Evolutionary conservation across 2,329 filamentous ascomycete genomes (phyloP).

Genomic region (Scedosporium aurantiacum): DNA sequence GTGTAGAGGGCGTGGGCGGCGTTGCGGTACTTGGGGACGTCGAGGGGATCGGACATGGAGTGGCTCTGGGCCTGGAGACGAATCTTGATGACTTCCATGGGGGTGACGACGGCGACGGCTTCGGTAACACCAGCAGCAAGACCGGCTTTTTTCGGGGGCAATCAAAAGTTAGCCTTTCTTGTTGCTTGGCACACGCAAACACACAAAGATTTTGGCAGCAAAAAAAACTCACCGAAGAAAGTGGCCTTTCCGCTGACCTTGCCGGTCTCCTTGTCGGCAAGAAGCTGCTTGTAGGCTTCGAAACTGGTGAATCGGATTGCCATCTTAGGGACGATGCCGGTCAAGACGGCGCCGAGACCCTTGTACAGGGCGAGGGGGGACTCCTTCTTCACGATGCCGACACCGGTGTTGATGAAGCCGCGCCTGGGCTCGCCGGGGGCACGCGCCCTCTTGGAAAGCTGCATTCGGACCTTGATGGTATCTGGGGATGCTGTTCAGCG

Average conservation of each 20-base stretch:
- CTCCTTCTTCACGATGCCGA: conserved; percentile 79
- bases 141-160: conserved; percentile 44
- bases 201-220: background rate
- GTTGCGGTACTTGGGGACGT: conserved; percentile 94
- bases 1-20: conserved; percentile 76
- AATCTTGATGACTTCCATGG: conserved; percentile 99
- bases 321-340: conserved; percentile 98
- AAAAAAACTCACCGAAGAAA: conserved; percentile 27
- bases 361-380: conserved; percentile 93
- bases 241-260: conserved; percentile 60
- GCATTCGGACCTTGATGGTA: conserved; percentile 99
- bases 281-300: conserved; percentile 81
- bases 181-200: too few relatives aligned
- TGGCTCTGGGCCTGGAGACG: conserved; percentile 96
- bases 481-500: conserved; percentile 36
- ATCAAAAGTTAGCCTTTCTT: background rate
- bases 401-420: conserved; percentile 78
- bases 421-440: conserved; percentile 74
- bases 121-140: conserved; percentile 90
- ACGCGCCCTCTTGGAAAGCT: conserved; percentile 78
- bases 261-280: conserved; percentile 59
- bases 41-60: conserved; percentile 92
- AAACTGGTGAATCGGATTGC: conserved; percentile 97
- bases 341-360: conserved; percentile 90
- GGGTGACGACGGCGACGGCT: conserved; percentile 90